These are phyloP conservation scores for Boletus eberwhitei DNA, from an alignment of 768 basidiomycete species.

Conservation along the genomic window DNA sequence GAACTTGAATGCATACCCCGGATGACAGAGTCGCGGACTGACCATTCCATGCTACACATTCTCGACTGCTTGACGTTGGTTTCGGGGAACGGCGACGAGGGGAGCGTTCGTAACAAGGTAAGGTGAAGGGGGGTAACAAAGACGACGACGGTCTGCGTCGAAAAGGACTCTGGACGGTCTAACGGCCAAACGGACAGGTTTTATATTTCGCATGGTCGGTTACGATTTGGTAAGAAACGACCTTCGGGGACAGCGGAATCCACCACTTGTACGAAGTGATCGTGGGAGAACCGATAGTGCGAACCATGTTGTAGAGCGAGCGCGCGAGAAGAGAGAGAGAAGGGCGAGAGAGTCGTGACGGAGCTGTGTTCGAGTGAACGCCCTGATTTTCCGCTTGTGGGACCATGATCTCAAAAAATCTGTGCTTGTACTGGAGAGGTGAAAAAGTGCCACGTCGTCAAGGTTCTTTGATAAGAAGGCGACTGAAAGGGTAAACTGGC, in stretches of 20 bases:
- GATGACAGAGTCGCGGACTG: slow-evolving; percentile 8
- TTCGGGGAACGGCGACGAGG: background rate
- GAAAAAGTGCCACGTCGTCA: slow-evolving; percentile 28
- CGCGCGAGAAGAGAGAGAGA: background rate
- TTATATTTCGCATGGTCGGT: slow-evolving; percentile 27
- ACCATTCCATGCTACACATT: slow-evolving; percentile 66
- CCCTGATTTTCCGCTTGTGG: slow-evolving; percentile 29
- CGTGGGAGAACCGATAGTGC: slow-evolving; percentile 28
- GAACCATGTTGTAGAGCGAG: slow-evolving; percentile 10
- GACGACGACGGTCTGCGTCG: background rate
- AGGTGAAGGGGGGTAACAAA: background rate
- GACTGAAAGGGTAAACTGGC: slow-evolving; percentile 27
- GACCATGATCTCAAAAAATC: slow-evolving; percentile 17
- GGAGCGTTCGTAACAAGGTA: background rate
- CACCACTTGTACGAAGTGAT: slow-evolving; percentile 29
- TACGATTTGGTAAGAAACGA: slow-evolving; percentile 29
- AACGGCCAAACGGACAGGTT: slow-evolving; percentile 13
- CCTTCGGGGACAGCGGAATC: slow-evolving; percentile 31
- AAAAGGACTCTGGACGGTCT: background rate
- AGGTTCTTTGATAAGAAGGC: slow-evolving; percentile 26
- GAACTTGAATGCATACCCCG: slow-evolving; percentile 6
- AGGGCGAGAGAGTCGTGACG: slow-evolving; percentile 6
- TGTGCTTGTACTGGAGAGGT: slow-evolving; percentile 10
- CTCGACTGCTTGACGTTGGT: slow-evolving; percentile 5
- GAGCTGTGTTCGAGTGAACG: slow-evolving; percentile 23